Base-by-base conservation (phyloP, 371 early-diverging fungal genomes). In the Mycotypha africana region DNA sequence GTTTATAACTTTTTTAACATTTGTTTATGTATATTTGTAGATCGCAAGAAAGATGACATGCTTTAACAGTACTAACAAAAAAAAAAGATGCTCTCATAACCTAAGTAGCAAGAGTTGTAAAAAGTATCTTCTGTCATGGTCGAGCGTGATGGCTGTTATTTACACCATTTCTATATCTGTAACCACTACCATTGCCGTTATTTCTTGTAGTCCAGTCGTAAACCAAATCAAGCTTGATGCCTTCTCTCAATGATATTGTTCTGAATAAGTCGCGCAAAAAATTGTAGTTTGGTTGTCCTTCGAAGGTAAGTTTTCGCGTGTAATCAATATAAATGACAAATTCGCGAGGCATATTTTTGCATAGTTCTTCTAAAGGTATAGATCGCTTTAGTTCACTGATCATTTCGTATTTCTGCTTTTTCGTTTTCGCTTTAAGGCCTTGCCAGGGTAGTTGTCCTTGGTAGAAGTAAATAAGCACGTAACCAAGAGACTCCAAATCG, bases 401-500 rank as follows among this genome's bases (percentile, higher is more conserved):
- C 55, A 89, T 88, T 61, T 96, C 95, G 70, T 97, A 99, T 77
- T 98, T 99, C 73, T 95, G 92, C 73, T 91, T 89, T 71, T 97
- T 96, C 30, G 89, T 94, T 10, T 88, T 91, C 9, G 94, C 98
- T 67, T 91, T 92, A 44, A 99, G 68, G 11, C 99, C 99, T 71
- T 99, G 99, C 99, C 99, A 99, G 42, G 99, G 99, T 22, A 99
- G 76, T 23, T 86, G 86, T 3, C 99, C 99, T 38, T 97, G 89
- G 49, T 88, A 82, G 58, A 99, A 97, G 78, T 99, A 99, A 79
- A 99, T 90, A 32, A 99, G 76, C 11, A 98, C 98, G 66, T 99
- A 98, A 11, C 95, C 95, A 32, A 99, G 67, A 16, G 95, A 90
- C 66, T 99, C 99, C 36, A 99, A 67, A 72, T 99, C 99, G 69